Base-by-base conservation (phyloP, 2,329 filamentous ascomycete genomes). In the Phymatotrichopsis omnivora region DNA sequence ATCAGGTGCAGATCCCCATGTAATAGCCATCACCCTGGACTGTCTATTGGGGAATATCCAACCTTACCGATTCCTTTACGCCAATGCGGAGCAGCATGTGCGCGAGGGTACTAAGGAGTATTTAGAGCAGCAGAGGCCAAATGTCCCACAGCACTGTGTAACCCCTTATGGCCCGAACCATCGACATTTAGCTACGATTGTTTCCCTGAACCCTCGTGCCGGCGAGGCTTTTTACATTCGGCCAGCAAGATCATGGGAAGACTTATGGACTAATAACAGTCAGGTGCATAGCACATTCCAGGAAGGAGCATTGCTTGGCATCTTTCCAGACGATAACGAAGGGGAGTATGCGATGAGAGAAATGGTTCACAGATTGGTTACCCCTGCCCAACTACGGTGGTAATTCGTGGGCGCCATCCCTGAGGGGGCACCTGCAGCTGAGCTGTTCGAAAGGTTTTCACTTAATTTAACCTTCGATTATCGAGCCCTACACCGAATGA, bases 221-320 rank as follows among this genome's bases (percentile, higher is more conserved):
- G 16, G 34, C 3, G 33, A 40, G 24, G 7, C 45, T 2, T 45
- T 48, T 17, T 45, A 49, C 17, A 12, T 40, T n/a, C 17, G 19
- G 14, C 12, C 25, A 7, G 31, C 1, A 3, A 19, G 27, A 8
- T 27, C 11, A 5, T 39, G 37, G 16, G 2, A 16, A 2, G 16
- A 48, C 6, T 8, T 37, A 4, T 16, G 23, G 5, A 36, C 32
- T 30, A 27, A 42, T 1, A 28, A 47, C n/a, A 14, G 17, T 1
- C 7, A 19, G 4, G 0, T 17, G 0, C 32, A 31, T 33, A 8
- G 10, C 25, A 42, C 25, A 12, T 47, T 42, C 36, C 38, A 37
- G 12, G 44, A 37, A 14, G 45, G 32, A n/a, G 38, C 45, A 24
- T 11, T 8, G 12, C 28, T 42, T 7, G 32, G 45, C 7, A 5